A percentile compares a stretch with the other conserved stretches of the same genome.
phyloP scores from a whole-genome alignment of 805 yeast species.

The Yarrowia deformans region DNA sequence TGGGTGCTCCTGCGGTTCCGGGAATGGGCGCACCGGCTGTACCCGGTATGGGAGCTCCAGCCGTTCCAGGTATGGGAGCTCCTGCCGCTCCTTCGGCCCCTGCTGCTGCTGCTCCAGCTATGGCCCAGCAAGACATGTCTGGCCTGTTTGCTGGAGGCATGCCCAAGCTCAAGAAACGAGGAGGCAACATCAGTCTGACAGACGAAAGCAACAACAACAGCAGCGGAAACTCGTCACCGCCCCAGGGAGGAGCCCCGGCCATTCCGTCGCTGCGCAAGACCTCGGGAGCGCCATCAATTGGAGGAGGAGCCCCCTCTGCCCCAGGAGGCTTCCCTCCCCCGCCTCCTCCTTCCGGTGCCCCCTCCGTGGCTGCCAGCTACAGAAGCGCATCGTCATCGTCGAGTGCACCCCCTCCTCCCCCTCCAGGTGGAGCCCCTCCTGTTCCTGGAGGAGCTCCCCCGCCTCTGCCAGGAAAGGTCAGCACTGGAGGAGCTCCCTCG shows the following conservation, averaged over 20 bases:
- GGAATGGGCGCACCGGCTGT: conserved; percentile 48
- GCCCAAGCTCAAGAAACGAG: conserved; percentile 68
- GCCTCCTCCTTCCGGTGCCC: conserved; percentile 47
- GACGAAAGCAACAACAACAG: conserved; percentile 39
- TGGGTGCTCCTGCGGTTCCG: conserved; percentile 47
- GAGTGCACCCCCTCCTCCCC: conserved; percentile 40
- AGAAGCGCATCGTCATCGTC: conserved; percentile 15
- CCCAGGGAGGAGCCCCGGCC: conserved; percentile 45
- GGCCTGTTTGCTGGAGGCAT: conserved; percentile 75
- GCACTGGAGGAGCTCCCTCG: conserved; percentile 42
- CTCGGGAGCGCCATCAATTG: not conserved
- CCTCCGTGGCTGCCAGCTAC: conserved; percentile 30
- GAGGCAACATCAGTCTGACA: conserved; percentile 48
- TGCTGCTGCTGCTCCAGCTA: conserved; percentile 45
- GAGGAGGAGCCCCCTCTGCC: conserved; percentile 42
- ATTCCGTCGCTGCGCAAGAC: conserved; percentile 40
- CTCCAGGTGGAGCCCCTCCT: conserved; percentile 42
- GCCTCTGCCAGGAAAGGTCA: conserved; percentile 23
- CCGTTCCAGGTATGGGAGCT: conserved; percentile 46
- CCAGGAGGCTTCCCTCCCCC: conserved; percentile 43
- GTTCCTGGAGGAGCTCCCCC: conserved; percentile 40
- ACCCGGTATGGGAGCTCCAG: conserved; percentile 41
- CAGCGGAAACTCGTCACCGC: conserved; percentile 44
- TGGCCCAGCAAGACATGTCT: conserved; percentile 50
- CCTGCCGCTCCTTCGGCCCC: conserved; percentile 47